Evolutionary conservation across 2,329 filamentous ascomycete genomes (phyloP).

Genomic region (Periconia sp.): DNA sequence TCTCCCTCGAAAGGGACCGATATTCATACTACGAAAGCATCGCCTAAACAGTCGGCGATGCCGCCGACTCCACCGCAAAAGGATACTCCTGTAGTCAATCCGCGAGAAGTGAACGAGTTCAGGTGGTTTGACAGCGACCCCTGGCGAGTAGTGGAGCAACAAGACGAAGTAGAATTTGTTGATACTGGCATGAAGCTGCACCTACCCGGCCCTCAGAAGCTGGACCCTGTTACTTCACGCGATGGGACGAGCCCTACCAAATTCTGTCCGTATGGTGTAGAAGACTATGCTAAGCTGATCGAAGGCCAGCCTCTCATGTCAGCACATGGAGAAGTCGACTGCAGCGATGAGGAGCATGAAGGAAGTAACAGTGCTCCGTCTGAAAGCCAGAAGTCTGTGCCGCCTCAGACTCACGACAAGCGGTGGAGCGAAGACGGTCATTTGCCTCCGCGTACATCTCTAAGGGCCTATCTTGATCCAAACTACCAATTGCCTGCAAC

Average conservation of each 20-base stretch:
- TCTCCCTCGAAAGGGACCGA: constrained; percentile 16
- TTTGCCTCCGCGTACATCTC: not conserved
- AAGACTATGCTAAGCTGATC: constrained; percentile 37
- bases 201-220: constrained; percentile 12
- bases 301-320: constrained; percentile 25
- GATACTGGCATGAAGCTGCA: constrained; percentile 14
- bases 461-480: constrained; percentile 11
- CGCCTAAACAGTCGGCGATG: not conserved
- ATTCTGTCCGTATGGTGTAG: constrained; percentile 26
- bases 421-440: constrained; percentile 23
- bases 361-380: constrained; percentile 16
- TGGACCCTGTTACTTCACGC: constrained; percentile 12
- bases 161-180: constrained; percentile 1
- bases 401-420: constrained; percentile 15
- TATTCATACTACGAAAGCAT: too few species aligned
- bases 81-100: constrained; percentile 43
- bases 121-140: too few species aligned
- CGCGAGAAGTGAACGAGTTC: not conserved
- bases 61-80: constrained; percentile 53
- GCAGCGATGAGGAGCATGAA: constrained; percentile 10
- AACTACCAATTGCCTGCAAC: constrained; percentile 29
- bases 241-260: constrained; percentile 30
- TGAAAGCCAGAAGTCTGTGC: constrained; percentile 5
- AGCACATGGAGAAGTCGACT: constrained; percentile 17
- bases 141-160: too few species aligned